Base-by-base conservation (phyloP, 2,329 filamentous ascomycete genomes). In the Cladosporium sp. region DNA sequence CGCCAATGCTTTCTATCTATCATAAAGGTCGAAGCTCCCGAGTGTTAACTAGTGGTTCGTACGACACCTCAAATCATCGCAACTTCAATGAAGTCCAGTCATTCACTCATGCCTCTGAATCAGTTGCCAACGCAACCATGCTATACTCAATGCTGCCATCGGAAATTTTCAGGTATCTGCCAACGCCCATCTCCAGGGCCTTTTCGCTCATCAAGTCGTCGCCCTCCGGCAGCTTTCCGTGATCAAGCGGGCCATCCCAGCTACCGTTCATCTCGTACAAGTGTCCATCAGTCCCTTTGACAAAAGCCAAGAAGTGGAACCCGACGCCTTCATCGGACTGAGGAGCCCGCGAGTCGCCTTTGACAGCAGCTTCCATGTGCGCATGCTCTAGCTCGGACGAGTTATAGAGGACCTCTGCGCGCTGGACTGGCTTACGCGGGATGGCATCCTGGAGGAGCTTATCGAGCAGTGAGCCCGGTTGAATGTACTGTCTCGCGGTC, bases 391-490 rank as follows among this genome's bases (percentile, higher is more conserved):
- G 72, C 36, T 66, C 73, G 4, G 73, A 69, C 1, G 74, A 78
- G 54, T 83, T 72, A 60, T 83, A 81, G 5, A 85, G 72, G 20
- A 83, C 72, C 51, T 76, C 69, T 0, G 82, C 82, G n/a, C 82
- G 75, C 34, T 77, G 73, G 5, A 62, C 62, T 7, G 78, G 76
- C 5, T 67, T 66, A 34, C 83, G 75, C 0, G 75, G 76, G 9
- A 80, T 65, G 0, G 79, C 76, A 4, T 73, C 66, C 15, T 73
- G 67, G n/a, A 76, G 67, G 3, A 85, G 71, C 14, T 66, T 66
- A n/a, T 75, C 78, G 3, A 84, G 69, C 1, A 72, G 68, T 1
- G 78, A 80, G 2, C 68, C 76, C 0, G 75, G 69, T 2, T 61
- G 59, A 59, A 85, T 74, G 60, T 75, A 74, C 14, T 73, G 66